Evolutionary conservation across 768 basidiomycete genomes (phyloP).

Genomic region (Russula brevipes): DNA sequence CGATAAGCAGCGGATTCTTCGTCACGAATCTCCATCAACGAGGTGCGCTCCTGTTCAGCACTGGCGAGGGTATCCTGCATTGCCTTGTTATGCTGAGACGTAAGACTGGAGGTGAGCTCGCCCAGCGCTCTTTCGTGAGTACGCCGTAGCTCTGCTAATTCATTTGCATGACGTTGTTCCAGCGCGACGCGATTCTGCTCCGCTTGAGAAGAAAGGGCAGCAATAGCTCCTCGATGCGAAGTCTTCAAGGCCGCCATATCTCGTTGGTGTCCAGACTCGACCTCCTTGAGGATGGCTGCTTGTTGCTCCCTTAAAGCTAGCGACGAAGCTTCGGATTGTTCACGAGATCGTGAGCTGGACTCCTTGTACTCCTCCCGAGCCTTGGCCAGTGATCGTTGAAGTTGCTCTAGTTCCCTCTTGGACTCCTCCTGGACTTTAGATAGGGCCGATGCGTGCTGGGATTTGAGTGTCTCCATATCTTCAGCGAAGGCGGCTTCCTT

Average conservation of each 20-base stretch:
- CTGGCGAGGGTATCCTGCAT: slow-evolving; percentile 22
- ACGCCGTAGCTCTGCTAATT: slow-evolving; percentile 32
- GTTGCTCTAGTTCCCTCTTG: slow-evolving; percentile 45
- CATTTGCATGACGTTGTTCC: slow-evolving; percentile 40
- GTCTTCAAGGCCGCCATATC: slow-evolving; percentile 47
- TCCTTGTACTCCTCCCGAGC: slow-evolving; percentile 42
- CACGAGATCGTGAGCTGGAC: slow-evolving; percentile 36
- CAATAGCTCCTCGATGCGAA: slow-evolving; percentile 42
- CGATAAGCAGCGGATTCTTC: slow-evolving; percentile 39
- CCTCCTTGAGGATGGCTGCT: slow-evolving; percentile 46
- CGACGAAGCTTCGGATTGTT: slow-evolving; percentile 47
- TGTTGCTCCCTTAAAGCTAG: slow-evolving; percentile 52
- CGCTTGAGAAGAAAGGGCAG: slow-evolving; percentile 28
- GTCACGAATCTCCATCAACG: slow-evolving; percentile 36
- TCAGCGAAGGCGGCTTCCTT: slow-evolving; percentile 62
- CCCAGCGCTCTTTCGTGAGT: slow-evolving; percentile 46
- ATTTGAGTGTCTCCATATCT: slow-evolving; percentile 60
- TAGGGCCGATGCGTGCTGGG: slow-evolving; percentile 54
- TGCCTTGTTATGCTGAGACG: slow-evolving; percentile 18
- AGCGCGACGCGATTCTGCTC: slow-evolving; percentile 37
- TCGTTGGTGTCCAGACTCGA: slow-evolving; percentile 52
- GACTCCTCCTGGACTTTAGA: slow-evolving; percentile 52
- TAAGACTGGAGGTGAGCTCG: slow-evolving; percentile 10
- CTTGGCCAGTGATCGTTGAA: slow-evolving; percentile 41
- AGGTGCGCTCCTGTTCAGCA: slow-evolving; percentile 33